Conservation (phyloP, 1,284 basidiomycete species). For the Boletellus deceptivus region DNA sequence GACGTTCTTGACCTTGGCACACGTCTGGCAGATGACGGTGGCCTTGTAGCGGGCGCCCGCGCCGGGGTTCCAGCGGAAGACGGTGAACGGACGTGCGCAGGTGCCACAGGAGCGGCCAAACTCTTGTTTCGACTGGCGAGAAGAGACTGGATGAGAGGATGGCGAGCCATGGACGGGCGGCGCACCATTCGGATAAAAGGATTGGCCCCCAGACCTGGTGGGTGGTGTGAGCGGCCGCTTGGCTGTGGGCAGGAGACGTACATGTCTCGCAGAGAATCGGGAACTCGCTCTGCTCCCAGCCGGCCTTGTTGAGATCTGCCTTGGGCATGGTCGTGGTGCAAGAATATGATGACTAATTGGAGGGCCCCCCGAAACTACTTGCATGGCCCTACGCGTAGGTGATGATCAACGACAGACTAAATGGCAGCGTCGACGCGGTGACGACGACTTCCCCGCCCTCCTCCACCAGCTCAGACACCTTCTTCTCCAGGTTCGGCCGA, state of each 20-base stretch:
- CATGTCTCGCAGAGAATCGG: conserved; percentile 92
- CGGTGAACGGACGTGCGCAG: conserved; percentile 93
- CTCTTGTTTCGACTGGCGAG: conserved; percentile 87
- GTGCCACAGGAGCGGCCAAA: conserved; percentile 94
- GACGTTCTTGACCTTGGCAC: conserved; percentile 97
- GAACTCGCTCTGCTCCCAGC: conserved; percentile 89
- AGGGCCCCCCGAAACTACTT: no score
- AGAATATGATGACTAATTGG: conserved; percentile 28
- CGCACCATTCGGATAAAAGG: conserved; percentile 88
- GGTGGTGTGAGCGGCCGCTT: conserved; percentile 6
- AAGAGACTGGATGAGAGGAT: conserved; percentile 4
- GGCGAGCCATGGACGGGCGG: conserved; percentile 9
- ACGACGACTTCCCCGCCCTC: conserved; percentile 81
- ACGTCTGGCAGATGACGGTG: conserved; percentile 98
- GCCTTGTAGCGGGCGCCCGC: conserved; percentile 93
- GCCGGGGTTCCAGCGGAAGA: conserved; percentile 99
- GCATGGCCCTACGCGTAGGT: conserved; percentile 46
- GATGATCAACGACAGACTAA: conserved; percentile 75
- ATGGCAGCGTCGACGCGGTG: conserved; percentile 86
- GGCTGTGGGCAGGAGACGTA: conserved; percentile 37
- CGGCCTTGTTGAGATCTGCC: conserved; percentile 86
- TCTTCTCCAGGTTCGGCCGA: conserved; percentile 85
- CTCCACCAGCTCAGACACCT: conserved; percentile 75
- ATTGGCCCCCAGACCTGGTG: conserved; percentile 80
- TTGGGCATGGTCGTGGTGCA: conserved; percentile 55